Conservation (phyloP, 352 stramenopile species). For the Globisporangium cylindrosporum region DNA sequence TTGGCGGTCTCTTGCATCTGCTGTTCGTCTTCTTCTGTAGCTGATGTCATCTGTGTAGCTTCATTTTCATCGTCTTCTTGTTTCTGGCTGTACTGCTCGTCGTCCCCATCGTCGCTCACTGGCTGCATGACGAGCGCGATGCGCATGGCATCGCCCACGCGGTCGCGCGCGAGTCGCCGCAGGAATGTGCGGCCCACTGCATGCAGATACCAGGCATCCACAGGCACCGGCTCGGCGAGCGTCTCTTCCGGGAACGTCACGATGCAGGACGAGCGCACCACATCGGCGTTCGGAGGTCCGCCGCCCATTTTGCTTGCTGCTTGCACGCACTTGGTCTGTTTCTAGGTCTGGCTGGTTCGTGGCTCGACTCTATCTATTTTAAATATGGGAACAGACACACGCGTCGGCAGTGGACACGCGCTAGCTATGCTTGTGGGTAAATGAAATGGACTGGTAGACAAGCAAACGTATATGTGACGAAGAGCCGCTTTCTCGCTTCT, state of each 20-base stretch:
- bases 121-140: constrained; percentile 67
- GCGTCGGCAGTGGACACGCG: not conserved
- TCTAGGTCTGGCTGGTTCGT: not conserved
- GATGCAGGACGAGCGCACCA: constrained; percentile 80
- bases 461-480: not conserved
- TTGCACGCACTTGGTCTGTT: not conserved
- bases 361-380: constrained; percentile 5
- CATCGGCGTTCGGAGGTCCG: constrained; percentile 58
- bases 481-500: not conserved
- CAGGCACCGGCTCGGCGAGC: constrained; percentile 67
- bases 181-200: constrained; percentile 71
- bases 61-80: constrained; percentile 5
- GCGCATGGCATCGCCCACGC: constrained; percentile 51
- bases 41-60: not conserved
- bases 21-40: not conserved
- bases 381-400: constrained; percentile 10
- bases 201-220: constrained; percentile 81
- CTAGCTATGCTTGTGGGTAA: too few relatives aligned
- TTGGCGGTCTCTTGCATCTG: not conserved
- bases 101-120: constrained; percentile 11
- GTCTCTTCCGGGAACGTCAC: constrained; percentile 78
- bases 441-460: too few relatives aligned
- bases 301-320: constrained; percentile 47
- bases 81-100: not conserved
- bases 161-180: constrained; percentile 63